Base-by-base conservation (phyloP, 495 filamentous ascomycete species). In the Terfezia claveryi region DNA sequence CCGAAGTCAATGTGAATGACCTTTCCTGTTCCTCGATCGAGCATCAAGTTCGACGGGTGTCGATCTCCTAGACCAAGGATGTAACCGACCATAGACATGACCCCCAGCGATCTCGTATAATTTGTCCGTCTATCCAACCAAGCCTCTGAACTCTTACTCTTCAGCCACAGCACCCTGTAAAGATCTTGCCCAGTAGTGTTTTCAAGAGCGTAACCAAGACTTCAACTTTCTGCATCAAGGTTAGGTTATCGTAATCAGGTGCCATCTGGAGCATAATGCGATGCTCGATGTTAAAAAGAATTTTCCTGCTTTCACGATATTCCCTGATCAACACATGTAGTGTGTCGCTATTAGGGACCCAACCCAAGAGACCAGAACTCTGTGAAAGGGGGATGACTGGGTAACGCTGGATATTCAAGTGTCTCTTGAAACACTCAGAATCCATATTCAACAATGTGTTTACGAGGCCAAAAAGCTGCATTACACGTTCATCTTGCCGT, bases 71-170 rank as follows among this genome's bases (percentile, higher is more conserved):
- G 75, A 58, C 91, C 91, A 46, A 99, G 82, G 63, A 99, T 94
- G 64, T 99, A 96, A 55, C 91, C 91, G 9, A 95, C 91, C 89
- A 99, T 99, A n/a, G 87, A 94, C 91, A 96, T 99, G 56, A 95
- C 92, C 59, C 85, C 91, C 12, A 96, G 76, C 12, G 91, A 96
- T 54, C 91, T 82, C 41, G 92, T 96, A 70, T 96, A 99, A 62
- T 94, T 99, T 4, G 91, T 96, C 17, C 91, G 83, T 51, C 91
- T 77, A 64, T 95, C 89, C 51, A 99, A 78, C 91, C 91, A 99
- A 8, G 88, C 81, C 66, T 99, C 91, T 0, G 91, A 96, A 61
- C 82, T 89, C 74, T 94, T 95, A 68, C 84, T 91, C 79, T 96
- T 96, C 51, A 99, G 72, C 91, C 91, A 99, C 37, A 99, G 72